Percentiles rank a stretch among this genome's conserved stretches.
phyloP scores from a whole-genome alignment of 108 stramenopile genomes.

The Schizochytrium sp. region DNA sequence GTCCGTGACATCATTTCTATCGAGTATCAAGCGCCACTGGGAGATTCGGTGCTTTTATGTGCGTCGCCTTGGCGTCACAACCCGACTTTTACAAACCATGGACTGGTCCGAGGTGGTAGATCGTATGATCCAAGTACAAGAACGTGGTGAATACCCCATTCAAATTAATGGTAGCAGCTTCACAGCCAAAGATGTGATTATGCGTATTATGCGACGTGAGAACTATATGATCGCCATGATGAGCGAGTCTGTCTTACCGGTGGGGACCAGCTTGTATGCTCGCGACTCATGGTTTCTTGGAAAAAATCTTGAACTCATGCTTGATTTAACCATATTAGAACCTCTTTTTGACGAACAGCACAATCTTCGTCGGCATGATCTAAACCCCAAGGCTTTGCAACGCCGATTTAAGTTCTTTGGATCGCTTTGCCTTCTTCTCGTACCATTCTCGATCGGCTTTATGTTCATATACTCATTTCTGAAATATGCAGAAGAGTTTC shows the following conservation, averaged over 20 bases:
- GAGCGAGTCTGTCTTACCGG: conserved; percentile 84
- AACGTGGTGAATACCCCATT: conserved; percentile 80
- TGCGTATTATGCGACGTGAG: conserved; percentile 92
- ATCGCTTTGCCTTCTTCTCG: conserved; percentile 85
- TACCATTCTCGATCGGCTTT: conserved; percentile 94
- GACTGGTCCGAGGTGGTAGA: conserved; percentile 78
- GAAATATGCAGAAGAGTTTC: conserved; percentile 92
- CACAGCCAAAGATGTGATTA: conserved; percentile 82
- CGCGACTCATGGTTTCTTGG: conserved; percentile 70
- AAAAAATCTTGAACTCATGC: conserved; percentile 85
- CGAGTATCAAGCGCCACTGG: not conserved
- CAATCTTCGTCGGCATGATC: conserved; percentile 86
- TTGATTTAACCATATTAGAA: conserved; percentile 91
- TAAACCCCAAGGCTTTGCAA: conserved; percentile 82
- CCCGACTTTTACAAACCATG: conserved; percentile 80
- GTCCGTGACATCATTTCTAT: conserved; percentile 56
- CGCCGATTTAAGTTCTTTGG: conserved; percentile 87
- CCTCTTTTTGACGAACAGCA: conserved; percentile 97
- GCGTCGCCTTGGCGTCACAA: conserved; percentile 63
- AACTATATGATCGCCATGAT: conserved; percentile 95
- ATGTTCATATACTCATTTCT: conserved; percentile 90
- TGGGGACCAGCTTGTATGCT: conserved; percentile 71
- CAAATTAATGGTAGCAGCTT: conserved; percentile 62
- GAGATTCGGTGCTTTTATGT: conserved; percentile 22
- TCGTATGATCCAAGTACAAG: conserved; percentile 78